Evolutionary conservation across 371 early-diverging fungal species (phyloP).

Genomic region (Vittaforma corneae): DNA sequence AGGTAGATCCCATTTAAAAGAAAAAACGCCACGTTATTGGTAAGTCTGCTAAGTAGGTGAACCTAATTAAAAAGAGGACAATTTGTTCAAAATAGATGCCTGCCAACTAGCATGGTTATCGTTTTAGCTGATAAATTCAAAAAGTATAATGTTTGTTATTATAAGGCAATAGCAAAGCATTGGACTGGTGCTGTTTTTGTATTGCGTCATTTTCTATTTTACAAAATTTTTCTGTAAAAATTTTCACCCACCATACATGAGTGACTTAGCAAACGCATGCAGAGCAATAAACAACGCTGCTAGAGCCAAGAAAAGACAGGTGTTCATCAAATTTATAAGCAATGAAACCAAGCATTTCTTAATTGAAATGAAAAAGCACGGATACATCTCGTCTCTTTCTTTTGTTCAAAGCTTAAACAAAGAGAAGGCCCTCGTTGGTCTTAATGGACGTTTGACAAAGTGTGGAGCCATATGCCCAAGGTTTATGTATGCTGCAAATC

Average conservation of each 20-base stretch:
- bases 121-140: too few species aligned
- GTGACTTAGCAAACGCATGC: constrained; percentile 55
- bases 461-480: constrained; percentile 98
- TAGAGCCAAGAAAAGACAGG: constrained; percentile 90
- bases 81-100: neutral
- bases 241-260: constrained; percentile 30
- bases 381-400: constrained; percentile 97
- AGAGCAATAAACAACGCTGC: constrained; percentile 97
- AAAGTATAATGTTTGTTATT: too few species aligned
- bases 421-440: constrained; percentile 93
- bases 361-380: constrained; percentile 91
- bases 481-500: constrained; percentile 82
- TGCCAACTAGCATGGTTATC: too few species aligned
- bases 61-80: too few species aligned
- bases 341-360: constrained; percentile 93
- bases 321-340: constrained; percentile 81
- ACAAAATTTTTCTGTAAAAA: constrained; percentile 21
- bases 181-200: too few species aligned
- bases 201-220: neutral
- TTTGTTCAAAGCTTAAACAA: constrained; percentile 92
- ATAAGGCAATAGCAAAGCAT: too few species aligned
- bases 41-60: too few species aligned
- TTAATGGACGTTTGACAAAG: constrained; percentile 97
- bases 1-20: too few species aligned
- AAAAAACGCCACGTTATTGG: too few species aligned